Evolutionary conservation across 305 asterid species (phyloP).

Genomic region (Solanum hybrid): DNA sequence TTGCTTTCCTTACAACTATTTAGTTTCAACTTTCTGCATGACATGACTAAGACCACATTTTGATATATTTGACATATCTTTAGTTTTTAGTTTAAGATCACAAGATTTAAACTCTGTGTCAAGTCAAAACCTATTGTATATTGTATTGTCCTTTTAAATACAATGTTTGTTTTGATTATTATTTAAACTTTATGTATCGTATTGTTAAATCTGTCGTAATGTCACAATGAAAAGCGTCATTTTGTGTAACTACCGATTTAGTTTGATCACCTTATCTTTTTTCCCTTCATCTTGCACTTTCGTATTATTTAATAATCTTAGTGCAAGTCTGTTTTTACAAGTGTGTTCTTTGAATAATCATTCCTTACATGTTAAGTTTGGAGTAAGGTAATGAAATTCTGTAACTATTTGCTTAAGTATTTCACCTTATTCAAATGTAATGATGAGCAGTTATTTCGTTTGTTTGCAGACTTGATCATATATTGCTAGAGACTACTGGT

Average conservation of each 20-base stretch:
- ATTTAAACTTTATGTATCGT: not conserved
- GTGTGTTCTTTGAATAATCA: not conserved
- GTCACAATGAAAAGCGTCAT: not conserved
- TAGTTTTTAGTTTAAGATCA: not conserved
- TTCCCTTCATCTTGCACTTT: not conserved
- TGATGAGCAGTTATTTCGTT: not conserved
- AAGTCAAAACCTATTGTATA: not conserved
- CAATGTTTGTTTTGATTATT: not conserved
- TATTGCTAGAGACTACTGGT: conserved; percentile 91
- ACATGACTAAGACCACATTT: not conserved
- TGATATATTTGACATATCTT: not conserved
- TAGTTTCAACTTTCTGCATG: not conserved
- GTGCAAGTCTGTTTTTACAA: not conserved
- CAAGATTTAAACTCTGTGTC: not conserved
- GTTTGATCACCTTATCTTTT: not conserved
- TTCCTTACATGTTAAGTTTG: not conserved
- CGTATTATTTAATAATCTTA: not conserved
- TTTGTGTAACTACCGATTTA: not conserved
- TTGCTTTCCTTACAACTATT: not conserved
- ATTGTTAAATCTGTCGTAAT: not conserved
- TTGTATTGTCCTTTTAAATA: not conserved
- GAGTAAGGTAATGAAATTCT: not conserved
- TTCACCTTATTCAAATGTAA: not conserved
- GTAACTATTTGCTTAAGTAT: not conserved
- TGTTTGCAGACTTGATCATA: conserved; percentile 78